Evolutionary conservation across 2,329 filamentous ascomycete genomes (phyloP).

Genomic region (Aspergillus aculeatus): DNA sequence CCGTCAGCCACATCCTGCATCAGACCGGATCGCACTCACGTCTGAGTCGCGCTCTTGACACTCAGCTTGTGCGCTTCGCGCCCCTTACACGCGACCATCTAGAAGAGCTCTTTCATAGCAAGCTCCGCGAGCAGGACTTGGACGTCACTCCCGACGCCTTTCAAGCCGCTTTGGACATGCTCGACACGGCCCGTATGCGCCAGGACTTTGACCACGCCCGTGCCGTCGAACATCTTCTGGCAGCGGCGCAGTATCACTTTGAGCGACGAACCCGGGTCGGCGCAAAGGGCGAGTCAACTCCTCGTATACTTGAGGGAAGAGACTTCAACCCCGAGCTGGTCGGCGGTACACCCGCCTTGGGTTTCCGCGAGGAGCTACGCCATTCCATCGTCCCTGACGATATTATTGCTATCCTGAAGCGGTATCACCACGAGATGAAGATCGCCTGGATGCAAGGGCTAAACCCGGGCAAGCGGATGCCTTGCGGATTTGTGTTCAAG

Average conservation of each 20-base stretch:
- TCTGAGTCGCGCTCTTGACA: constrained; percentile 2
- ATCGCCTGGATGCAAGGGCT: constrained; percentile 19
- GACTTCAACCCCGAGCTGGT: constrained; percentile 15
- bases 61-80: constrained; percentile 15
- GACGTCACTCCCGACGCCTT: constrained; percentile 19
- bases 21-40: constrained; percentile 1
- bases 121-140: constrained; percentile 17
- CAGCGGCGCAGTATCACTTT: constrained; percentile 17
- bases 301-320: constrained; percentile 15
- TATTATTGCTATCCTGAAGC: constrained; percentile 18
- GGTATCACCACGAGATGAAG: constrained; percentile 21
- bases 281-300: background rate
- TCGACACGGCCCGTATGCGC: constrained; percentile 18
- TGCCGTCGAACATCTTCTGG: constrained; percentile 19
- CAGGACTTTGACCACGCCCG: constrained; percentile 22
- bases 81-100: constrained; percentile 14
- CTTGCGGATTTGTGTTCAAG: constrained; percentile 22
- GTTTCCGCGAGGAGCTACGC: constrained; percentile 18
- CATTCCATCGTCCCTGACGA: constrained; percentile 20
- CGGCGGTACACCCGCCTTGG: constrained; percentile 7
- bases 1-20: constrained; percentile 15
- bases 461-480: constrained; percentile 15
- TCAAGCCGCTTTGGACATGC: constrained; percentile 17
- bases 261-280: constrained; percentile 6
- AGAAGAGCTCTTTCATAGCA: constrained; percentile 18